Evolutionary conservation across 177 flowering plant genomes (phyloP).

Genomic region (Telopea speciosissima): DNA sequence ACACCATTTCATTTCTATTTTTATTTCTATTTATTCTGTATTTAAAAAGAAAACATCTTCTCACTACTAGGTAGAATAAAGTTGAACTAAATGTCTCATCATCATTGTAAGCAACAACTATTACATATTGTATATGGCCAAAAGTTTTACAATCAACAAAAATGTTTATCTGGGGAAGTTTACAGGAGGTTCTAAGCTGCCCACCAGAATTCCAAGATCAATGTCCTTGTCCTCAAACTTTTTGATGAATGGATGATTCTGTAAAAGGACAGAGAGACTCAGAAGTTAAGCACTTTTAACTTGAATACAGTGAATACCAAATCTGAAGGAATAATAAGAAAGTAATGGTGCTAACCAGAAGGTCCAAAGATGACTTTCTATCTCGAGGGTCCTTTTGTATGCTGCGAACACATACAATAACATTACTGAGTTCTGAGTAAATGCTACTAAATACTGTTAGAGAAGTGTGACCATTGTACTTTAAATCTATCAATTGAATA

Average conservation of each 20-base stretch:
- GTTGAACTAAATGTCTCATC: background rate
- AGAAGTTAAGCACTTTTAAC: background rate
- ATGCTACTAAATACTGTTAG: too few relatives aligned
- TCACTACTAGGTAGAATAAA: background rate
- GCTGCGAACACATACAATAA: conserved; percentile 40
- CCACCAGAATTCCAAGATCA: conserved; percentile 70
- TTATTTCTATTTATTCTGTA: background rate
- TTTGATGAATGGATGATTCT: conserved; percentile 92
- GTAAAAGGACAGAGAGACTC: conserved; percentile 18
- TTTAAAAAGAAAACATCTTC: background rate
- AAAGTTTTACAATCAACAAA: conserved; percentile 4
- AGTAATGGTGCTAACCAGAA: conserved; percentile 53
- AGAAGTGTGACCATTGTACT: too few relatives aligned
- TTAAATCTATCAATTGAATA: too few relatives aligned
- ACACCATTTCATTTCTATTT: background rate
- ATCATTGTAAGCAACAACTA: background rate
- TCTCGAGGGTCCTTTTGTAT: conserved; percentile 84
- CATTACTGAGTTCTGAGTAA: background rate
- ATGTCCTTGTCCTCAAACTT: conserved; percentile 94
- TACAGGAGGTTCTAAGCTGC: conserved; percentile 77
- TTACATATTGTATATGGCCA: background rate
- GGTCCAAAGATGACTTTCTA: conserved; percentile 79
- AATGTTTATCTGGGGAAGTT: conserved; percentile 48
- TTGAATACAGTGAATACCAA: background rate
- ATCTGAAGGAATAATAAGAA: background rate